Percentiles rank a stretch among this genome's conserved stretches.
Conservation (phyloP, 768 basidiomycete species). For the Phanerodontia chrysosporium region DNA sequence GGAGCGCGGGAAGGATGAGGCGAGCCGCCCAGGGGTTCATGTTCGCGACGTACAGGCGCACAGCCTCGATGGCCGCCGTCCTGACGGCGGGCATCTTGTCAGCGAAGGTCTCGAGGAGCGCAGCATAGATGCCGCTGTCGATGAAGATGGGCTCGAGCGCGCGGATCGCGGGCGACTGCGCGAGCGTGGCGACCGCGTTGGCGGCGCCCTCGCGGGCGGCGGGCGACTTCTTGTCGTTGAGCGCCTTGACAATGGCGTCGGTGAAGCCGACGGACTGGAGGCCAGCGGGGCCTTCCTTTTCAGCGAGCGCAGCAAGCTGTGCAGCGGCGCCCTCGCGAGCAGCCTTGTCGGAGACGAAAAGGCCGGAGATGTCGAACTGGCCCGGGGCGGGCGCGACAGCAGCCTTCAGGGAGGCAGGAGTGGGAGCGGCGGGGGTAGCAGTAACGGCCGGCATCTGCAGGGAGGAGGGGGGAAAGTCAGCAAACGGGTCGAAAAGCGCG, state of each 20-base stretch:
- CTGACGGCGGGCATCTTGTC: constrained; percentile 91
- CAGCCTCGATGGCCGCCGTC: constrained; percentile 80
- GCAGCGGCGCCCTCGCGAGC: constrained; percentile 68
- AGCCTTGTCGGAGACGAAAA: constrained; percentile 85
- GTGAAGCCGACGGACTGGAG: constrained; percentile 66
- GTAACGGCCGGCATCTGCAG: constrained; percentile 79
- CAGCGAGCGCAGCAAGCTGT: constrained; percentile 64
- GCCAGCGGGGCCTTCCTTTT: constrained; percentile 82
- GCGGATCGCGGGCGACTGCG: constrained; percentile 66
- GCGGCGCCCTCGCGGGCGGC: constrained; percentile 89
- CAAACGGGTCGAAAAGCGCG: not conserved
- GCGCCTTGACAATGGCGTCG: constrained; percentile 76
- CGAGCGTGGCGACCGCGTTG: constrained; percentile 59
- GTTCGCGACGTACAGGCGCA: constrained; percentile 64
- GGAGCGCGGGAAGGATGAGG: constrained; percentile 81
- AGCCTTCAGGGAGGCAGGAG: constrained; percentile 72
- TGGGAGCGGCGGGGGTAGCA: constrained; percentile 53
- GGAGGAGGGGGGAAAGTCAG: not conserved
- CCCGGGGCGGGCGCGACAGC: constrained; percentile 46
- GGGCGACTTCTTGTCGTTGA: constrained; percentile 93
- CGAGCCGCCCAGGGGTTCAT: constrained; percentile 51
- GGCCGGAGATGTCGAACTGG: constrained; percentile 66
- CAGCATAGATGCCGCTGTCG: constrained; percentile 79
- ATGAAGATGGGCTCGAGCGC: constrained; percentile 88
- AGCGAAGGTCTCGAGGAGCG: constrained; percentile 87